Evolutionary conservation across 305 asterid species (phyloP), one percentile per base, ranked within the genome.

Genomic region (Rubia balearica): DNA sequence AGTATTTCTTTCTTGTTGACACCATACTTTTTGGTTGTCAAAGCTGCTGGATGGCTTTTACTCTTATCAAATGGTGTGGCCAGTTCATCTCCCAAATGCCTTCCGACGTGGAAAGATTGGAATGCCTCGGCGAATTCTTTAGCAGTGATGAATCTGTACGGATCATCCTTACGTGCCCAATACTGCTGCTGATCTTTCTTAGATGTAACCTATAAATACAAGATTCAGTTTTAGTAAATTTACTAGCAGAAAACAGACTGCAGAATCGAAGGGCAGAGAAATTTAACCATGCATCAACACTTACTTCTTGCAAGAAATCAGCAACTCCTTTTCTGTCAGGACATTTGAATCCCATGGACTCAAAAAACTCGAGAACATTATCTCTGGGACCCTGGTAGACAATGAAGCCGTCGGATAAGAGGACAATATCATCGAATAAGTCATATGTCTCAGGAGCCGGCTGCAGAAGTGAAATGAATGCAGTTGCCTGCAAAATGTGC

Each of bases 261-360:
- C 33, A 45, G 36, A 40, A n/a, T 43, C 33, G 13, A 41, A 42
- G 21, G 27, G 1, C 17, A 38, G 7, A 10, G 12, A 24, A 56
- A 21, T 3, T 42, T 5, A 17, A 59, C 45, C 24, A 9, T 55
- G 40, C 14, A 6, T 33, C 24, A 13, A 30, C 66, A 59, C 88
- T 75, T 81, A 92, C 98, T 77, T 92, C 98, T 82, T 92, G 98
- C 85, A 92, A 80, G 81, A 92, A 92, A 81, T 90, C 98, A 42
- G 98, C 97, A 9, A 82, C 89, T 65, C 91, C 96, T 83, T 92
- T 90, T 61, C 98, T 83, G 16, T 73, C 83, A 0, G 97, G 98
- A 78, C 97, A 92, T 77, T 75, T 86, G 81, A 92, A 90, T 8
- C 93, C 98, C 92, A 82, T 83, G 60, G 86, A 81, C 75, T 83